phyloP scores from a whole-genome alignment of 257 asterid species.

The Salvia miltiorrhiza region DNA sequence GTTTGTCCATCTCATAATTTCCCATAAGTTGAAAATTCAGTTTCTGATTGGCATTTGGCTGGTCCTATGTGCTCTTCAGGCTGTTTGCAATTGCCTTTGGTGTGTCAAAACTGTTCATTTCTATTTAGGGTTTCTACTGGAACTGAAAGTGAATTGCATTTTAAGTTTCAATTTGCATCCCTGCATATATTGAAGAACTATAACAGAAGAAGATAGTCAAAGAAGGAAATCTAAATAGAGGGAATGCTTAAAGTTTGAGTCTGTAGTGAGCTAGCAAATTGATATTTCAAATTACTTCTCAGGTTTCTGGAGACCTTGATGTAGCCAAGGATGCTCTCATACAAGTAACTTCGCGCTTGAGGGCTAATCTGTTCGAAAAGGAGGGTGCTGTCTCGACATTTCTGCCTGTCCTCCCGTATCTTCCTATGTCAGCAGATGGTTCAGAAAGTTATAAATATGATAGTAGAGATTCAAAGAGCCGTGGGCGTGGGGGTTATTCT shows the following conservation, averaged over 20 bases:
- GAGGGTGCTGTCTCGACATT: conserved; percentile 76
- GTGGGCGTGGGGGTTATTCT: conserved; percentile 65
- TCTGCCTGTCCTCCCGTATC: conserved; percentile 77
- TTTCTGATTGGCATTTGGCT: not conserved
- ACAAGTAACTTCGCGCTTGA: conserved; percentile 87
- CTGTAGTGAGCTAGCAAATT: not conserved
- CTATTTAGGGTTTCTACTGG: not conserved
- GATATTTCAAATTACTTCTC: conserved; percentile 1
- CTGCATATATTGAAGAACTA: not conserved
- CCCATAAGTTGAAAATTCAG: not conserved
- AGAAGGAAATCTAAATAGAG: not conserved
- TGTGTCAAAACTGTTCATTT: not conserved
- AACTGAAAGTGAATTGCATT: not conserved
- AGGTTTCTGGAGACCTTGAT: conserved; percentile 94
- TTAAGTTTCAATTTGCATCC: not conserved
- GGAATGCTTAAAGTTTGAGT: not conserved
- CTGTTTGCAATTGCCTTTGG: not conserved
- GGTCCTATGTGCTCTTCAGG: not conserved
- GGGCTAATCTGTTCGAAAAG: conserved; percentile 87
- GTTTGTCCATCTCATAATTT: not conserved
- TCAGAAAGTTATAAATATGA: conserved; percentile 65
- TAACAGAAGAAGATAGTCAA: not conserved
- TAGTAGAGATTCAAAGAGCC: conserved; percentile 62
- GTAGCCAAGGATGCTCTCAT: conserved; percentile 79
- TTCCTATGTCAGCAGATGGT: conserved; percentile 68